Conservation (phyloP, 306 rosid genomes). For the Senna tora region DNA sequence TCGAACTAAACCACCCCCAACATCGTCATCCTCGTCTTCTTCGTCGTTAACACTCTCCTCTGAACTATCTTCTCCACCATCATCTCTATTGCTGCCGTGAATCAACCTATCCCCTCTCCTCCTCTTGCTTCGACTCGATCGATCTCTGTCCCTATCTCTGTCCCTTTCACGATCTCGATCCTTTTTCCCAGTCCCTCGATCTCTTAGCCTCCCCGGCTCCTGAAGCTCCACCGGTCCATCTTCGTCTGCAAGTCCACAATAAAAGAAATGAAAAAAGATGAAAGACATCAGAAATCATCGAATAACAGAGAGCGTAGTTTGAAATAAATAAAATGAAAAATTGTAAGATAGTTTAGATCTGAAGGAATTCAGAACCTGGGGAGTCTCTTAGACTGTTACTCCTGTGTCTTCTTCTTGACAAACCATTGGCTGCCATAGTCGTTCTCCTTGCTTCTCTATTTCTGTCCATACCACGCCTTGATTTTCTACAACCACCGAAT, state of each 20-base stretch:
- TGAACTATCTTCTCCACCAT: conserved; percentile 56
- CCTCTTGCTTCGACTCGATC: conserved; percentile 76
- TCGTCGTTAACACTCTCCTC: conserved; percentile 92
- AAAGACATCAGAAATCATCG: conserved; percentile 23
- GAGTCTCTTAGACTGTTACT: conserved; percentile 84
- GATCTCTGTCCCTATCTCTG: conserved; percentile 67
- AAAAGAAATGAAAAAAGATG: background rate
- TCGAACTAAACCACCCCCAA: conserved; percentile 61
- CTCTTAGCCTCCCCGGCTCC: conserved; percentile 83
- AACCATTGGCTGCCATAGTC: conserved; percentile 48
- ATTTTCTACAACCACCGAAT: conserved; percentile 33
- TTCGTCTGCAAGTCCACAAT: conserved; percentile 59
- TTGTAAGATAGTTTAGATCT: conserved; percentile 59
- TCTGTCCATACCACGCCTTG: conserved; percentile 72
- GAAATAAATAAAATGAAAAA: background rate
- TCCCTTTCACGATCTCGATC: conserved; percentile 72
- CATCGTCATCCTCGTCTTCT: conserved; percentile 68
- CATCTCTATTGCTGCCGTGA: conserved; percentile 67
- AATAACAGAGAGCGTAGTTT: conserved; percentile 2
- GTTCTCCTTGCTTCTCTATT: conserved; percentile 80
- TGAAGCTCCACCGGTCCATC: conserved; percentile 83
- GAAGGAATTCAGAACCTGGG: conserved; percentile 69
- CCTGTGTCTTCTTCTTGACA: conserved; percentile 72
- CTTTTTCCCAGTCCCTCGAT: conserved; percentile 78
- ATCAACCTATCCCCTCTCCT: conserved; percentile 80